Percentiles rank a stretch among this genome's conserved stretches.
These are phyloP conservation scores for Kickxella alabastrina DNA, from an alignment of 192 early-diverging fungal species.

Conservation along the genomic window DNA sequence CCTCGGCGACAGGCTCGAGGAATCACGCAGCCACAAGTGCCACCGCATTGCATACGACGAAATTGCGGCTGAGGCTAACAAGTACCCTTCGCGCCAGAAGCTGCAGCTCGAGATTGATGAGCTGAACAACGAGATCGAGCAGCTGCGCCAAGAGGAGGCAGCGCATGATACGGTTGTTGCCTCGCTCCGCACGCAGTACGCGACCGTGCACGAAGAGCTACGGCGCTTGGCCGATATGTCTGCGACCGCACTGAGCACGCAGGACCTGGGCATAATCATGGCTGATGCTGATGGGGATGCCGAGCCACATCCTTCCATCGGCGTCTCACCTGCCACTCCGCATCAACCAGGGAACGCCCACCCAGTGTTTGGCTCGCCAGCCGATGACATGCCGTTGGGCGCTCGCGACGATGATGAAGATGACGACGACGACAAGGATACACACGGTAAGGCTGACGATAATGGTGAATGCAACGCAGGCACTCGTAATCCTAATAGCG, in stretches of 20 bases:
- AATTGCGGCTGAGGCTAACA: slow-evolving; percentile 41
- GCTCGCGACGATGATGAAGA: slow-evolving; percentile 10
- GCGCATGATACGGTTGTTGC: slow-evolving; percentile 18
- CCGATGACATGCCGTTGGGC: no score
- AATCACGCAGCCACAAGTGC: slow-evolving; percentile 45
- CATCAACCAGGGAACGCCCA: slow-evolving; percentile 12
- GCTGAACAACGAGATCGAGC: slow-evolving; percentile 29
- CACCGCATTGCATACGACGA: slow-evolving; percentile 49
- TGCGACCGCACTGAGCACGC: slow-evolving; percentile 38
- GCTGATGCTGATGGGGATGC: slow-evolving; percentile 19
- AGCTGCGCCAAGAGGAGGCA: slow-evolving; percentile 32
- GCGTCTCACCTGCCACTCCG: slow-evolving; percentile 25
- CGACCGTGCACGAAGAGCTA: slow-evolving; percentile 22
- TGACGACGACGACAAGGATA: slow-evolving; percentile 3
- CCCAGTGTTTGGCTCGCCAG: slow-evolving; percentile 20
- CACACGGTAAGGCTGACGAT: no score
- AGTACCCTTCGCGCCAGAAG: slow-evolving; percentile 17
- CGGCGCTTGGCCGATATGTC: slow-evolving; percentile 31
- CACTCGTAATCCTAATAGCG: no score
- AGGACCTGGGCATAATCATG: slow-evolving; percentile 41
- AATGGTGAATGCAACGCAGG: no score
- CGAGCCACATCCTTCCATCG: slow-evolving; percentile 3
- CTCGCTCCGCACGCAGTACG: slow-evolving; percentile 33
- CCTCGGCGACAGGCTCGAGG: slow-evolving; percentile 32
- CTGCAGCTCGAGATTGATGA: slow-evolving; percentile 24